Evolutionary conservation across 176 grass and related monocot species (phyloP), one percentile per base, ranked within the genome.

Genomic region (Triticum monococcum): DNA sequence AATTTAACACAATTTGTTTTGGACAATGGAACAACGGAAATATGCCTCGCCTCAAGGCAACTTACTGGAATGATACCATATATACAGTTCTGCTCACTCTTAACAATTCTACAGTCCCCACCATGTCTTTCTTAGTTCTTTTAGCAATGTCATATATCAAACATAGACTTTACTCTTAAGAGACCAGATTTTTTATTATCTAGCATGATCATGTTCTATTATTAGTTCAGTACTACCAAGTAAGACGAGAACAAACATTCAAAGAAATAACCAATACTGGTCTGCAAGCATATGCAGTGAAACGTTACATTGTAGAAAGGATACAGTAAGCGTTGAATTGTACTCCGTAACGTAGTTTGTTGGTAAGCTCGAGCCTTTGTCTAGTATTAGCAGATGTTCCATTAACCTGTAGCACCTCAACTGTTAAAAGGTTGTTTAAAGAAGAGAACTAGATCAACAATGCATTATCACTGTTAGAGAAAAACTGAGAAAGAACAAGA

Each of bases 281-380:
- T 75, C 75, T 80, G 64, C 54, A 86, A 79, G 43, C 54, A 57
- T 9, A 69, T 20, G 13, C 12, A 18, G 14, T 72, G 36, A 72
- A 11, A 12, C 18, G 12, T 75, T 56, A 81, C 41, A 72, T 61
- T 66, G 14, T 35, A 78, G 28, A 86, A 93, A 95, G 88, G 89
- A 94, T 95, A 98, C 93, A 80, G 76, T 79, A 31, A 95, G 74
- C 80, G 79, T 91, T 59, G 90, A 89, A 50, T 95, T 94, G 73
- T 92, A 98, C 66, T 98, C 91, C 32, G 12, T 36, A 10, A 91
- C 38, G 89, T 94, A 95, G 31, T 94, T 91, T 79, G 81, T 73
- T 50, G 81, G 86, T 57, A 95, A 88, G 67, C 74, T 75, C 14
- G 78, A 79, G 50, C 83, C 90, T 88, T 89, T 84, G 31, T 65